Base-by-base conservation (phyloP, 257 asterid genomes). In the Haberlea rhodopensis region DNA sequence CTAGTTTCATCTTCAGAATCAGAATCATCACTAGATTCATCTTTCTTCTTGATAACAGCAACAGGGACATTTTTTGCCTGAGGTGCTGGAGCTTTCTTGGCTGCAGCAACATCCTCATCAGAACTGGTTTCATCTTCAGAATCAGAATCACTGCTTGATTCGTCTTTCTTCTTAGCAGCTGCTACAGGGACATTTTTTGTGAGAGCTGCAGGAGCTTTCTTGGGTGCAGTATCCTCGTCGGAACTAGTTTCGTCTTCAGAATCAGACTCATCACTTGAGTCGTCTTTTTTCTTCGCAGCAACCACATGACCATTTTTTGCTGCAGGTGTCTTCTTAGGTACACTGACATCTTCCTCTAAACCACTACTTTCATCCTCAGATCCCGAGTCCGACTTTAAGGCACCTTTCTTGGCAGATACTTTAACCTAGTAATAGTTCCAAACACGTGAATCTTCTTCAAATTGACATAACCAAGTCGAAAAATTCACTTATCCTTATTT, bases 211-310 rank as follows among this genome's bases (percentile, higher is more conserved):
- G 71, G 13, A 4, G 60, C 60, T 19, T 75, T 74, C 81, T 83
- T 73, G 18, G 73, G 46, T 24, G 62, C 67, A 43, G 73, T 46
- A 31, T 78, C 85, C 48, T 71, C 79, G 56, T 73, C 76, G 6
- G 81, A 72, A 64, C 62, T 59, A 53, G 74, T 55, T 16, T 73
- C 85, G 26, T 76, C 76, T 6, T 71, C 78, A 20, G 78, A 71
- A 45, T 61, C 68, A 34, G 85, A 78, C 1, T 77, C 88, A 49
- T 62, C 81, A 53, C 73, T 64, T 6, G 81, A 69, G 18, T 63
- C 82, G 1, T 68, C 70, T 25, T 73, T 70, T 73, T 73, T 68
- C 57, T 63, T 73, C 53, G 74, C 23, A 62, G 75, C 62, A 60
- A 72, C 70, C 49, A 28, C 68, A 23, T 65, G 24, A 8, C 70